Evolutionary conservation across 805 yeast species (phyloP).

Genomic region (Pichia heedii): DNA sequence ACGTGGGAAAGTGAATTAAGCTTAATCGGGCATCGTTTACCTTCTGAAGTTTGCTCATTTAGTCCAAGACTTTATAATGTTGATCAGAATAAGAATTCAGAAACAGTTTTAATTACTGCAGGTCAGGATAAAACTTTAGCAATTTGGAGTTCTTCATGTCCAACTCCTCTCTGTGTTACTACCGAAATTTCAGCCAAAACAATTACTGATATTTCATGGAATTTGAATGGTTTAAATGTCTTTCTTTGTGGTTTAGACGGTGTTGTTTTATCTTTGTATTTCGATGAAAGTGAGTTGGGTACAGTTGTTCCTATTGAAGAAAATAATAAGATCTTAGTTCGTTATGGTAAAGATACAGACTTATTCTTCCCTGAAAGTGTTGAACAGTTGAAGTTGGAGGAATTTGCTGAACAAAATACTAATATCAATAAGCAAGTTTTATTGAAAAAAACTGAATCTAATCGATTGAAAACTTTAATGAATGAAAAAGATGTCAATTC

Average conservation of each 20-base stretch:
- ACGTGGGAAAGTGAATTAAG: slow-evolving; percentile 71
- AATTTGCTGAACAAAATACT: slow-evolving; percentile 33
- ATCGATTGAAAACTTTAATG: slow-evolving; percentile 36
- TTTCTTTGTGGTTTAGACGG: slow-evolving; percentile 82
- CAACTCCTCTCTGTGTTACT: slow-evolving; percentile 74
- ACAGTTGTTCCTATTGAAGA: slow-evolving; percentile 49
- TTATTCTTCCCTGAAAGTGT: slow-evolving; percentile 81
- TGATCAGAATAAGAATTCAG: slow-evolving; percentile 10
- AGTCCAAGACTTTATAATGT: slow-evolving; percentile 57
- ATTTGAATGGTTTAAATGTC: slow-evolving; percentile 67
- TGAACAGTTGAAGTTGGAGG: slow-evolving; percentile 68
- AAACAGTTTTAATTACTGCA: slow-evolving; percentile 82
- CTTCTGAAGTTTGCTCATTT: slow-evolving; percentile 72
- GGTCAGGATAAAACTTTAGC: slow-evolving; percentile 90
- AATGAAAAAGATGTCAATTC: slow-evolving; percentile 15
- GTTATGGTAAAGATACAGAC: slow-evolving; percentile 86
- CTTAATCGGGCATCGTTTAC: slow-evolving; percentile 75
- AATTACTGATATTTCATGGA: slow-evolving; percentile 86
- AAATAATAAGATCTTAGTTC: slow-evolving; percentile 59
- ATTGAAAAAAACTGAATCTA: background rate
- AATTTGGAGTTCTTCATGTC: slow-evolving; percentile 72
- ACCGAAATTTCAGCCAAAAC: slow-evolving; percentile 67
- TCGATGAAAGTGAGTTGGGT: slow-evolving; percentile 60
- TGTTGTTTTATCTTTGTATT: slow-evolving; percentile 55
- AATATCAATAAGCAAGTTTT: background rate